phyloP scores from a whole-genome alignment of 139 green algal genomes.

The Eudorina sp. region DNA sequence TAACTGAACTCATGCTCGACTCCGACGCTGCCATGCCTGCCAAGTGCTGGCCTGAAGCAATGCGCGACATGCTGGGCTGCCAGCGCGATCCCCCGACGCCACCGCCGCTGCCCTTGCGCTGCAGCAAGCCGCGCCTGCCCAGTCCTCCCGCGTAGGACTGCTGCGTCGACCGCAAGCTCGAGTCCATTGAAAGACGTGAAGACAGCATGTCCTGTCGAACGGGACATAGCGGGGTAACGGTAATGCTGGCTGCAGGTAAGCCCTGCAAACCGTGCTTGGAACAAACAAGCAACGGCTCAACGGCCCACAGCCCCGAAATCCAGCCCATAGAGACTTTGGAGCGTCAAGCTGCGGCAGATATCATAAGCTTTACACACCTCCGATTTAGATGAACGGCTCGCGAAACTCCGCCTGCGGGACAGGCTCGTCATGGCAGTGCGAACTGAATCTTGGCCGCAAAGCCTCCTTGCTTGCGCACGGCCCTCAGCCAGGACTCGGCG shows the following conservation, averaged over 20 bases:
- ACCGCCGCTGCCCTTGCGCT: conserved; percentile 2
- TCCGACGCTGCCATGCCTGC: neutral
- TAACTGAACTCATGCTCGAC: conserved; percentile 21
- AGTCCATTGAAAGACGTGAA: conserved; percentile 37
- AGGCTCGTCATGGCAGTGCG: neutral
- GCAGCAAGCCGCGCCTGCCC: neutral
- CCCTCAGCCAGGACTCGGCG: conserved; percentile 26
- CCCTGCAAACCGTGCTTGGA: no score
- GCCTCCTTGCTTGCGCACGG: neutral
- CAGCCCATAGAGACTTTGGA: no score
- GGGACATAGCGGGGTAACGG: no score
- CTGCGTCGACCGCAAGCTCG: neutral
- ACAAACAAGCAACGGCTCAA: no score
- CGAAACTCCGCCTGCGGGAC: conserved; percentile 19
- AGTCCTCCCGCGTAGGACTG: neutral
- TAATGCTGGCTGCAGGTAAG: no score
- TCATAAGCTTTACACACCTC: no score
- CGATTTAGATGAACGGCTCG: conserved; percentile 24
- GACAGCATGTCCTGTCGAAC: conserved; percentile 28
- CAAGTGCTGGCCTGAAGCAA: conserved; percentile 33
- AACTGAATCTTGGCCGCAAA: neutral
- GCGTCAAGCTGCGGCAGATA: no score
- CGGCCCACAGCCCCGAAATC: no score
- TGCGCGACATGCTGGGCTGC: conserved; percentile 41
- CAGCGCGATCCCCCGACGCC: neutral